Conservation (phyloP, 192 early-diverging fungal species). For the Haplosporangium gracile region DNA sequence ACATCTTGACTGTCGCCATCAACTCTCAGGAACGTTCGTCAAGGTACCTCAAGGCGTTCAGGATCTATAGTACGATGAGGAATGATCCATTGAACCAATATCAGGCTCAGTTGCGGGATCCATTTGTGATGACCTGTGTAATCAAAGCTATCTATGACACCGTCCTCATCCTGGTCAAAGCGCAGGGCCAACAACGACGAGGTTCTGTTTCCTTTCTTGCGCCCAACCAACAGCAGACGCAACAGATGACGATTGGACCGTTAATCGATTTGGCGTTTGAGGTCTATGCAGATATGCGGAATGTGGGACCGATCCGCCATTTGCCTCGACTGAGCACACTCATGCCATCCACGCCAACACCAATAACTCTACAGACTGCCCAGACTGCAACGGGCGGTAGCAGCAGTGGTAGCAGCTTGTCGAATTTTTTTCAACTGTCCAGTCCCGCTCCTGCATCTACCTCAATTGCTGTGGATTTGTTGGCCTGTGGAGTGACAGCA, state of each 20-base stretch:
- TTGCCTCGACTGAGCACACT: constrained; percentile 18
- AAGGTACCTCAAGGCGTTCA: constrained; percentile 32
- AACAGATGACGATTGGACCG: constrained; percentile 20
- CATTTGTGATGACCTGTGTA: constrained; percentile 44
- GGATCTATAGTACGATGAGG: constrained; percentile 34
- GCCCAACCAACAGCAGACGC: not conserved
- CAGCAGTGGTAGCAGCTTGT: constrained; percentile 2
- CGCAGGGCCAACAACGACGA: constrained; percentile 6
- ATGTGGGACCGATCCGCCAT: constrained; percentile 25
- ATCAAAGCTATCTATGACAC: constrained; percentile 42
- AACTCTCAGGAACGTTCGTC: constrained; percentile 37
- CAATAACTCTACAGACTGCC: not conserved
- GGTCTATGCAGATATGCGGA: constrained; percentile 44
- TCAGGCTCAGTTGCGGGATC: constrained; percentile 30
- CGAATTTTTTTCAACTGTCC: constrained; percentile 26
- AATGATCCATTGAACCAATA: constrained; percentile 22
- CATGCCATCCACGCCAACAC: not conserved
- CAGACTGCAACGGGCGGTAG: not conserved
- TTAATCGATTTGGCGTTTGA: constrained; percentile 40
- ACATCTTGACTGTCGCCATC: constrained; percentile 32
- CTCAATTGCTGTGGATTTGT: constrained; percentile 6
- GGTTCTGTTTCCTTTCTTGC: not conserved
- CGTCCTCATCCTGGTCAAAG: not conserved
- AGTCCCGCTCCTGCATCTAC: not conserved
- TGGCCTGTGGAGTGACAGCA: not conserved